phyloP scores from a whole-genome alignment of 2,329 filamentous ascomycete species.

The Monilinia vaccinii-corymbosi region DNA sequence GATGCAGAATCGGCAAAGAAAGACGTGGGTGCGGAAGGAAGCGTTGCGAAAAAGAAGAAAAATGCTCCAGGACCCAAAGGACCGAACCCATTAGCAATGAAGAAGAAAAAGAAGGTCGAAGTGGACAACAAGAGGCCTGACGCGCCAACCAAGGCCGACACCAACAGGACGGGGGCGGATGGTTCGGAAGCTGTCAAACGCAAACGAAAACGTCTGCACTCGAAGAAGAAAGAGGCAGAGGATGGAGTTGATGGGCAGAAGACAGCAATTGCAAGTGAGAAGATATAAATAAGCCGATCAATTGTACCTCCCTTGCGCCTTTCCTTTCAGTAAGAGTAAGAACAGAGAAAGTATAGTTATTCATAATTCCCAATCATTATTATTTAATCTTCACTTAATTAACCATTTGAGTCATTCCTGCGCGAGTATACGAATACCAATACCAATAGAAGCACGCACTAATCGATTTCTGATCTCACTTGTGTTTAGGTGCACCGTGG shows the following conservation, averaged over 20 bases:
- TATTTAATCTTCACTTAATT: background rate
- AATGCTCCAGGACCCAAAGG: conserved; percentile 54
- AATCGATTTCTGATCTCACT: conserved; percentile 5
- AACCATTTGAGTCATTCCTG: background rate
- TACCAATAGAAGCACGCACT: conserved; percentile 3
- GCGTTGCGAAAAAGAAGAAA: conserved; percentile 41
- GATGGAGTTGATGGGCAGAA: conserved; percentile 11
- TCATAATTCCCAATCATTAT: background rate
- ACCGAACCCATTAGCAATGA: conserved; percentile 62
- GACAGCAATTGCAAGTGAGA: background rate
- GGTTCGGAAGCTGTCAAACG: conserved; percentile 27
- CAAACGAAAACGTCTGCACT: conserved; percentile 32
- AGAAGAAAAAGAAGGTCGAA: conserved; percentile 51
- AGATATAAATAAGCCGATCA: too few relatives aligned
- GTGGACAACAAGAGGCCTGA: conserved; percentile 16
- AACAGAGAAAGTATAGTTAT: background rate
- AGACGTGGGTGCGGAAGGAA: conserved; percentile 16
- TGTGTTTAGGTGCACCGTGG: background rate
- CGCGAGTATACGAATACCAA: background rate
- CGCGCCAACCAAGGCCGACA: conserved; percentile 24
- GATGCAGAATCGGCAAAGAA: conserved; percentile 18
- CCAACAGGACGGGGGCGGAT: conserved; percentile 9
- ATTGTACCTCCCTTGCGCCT: too few relatives aligned
- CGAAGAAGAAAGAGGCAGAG: conserved; percentile 7
- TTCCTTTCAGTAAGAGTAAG: too few relatives aligned